Evolutionary conservation across 2,329 filamentous ascomycete genomes (phyloP), one percentile per base, ranked within the genome.

Genomic region (Alternaria incomplexa): DNA sequence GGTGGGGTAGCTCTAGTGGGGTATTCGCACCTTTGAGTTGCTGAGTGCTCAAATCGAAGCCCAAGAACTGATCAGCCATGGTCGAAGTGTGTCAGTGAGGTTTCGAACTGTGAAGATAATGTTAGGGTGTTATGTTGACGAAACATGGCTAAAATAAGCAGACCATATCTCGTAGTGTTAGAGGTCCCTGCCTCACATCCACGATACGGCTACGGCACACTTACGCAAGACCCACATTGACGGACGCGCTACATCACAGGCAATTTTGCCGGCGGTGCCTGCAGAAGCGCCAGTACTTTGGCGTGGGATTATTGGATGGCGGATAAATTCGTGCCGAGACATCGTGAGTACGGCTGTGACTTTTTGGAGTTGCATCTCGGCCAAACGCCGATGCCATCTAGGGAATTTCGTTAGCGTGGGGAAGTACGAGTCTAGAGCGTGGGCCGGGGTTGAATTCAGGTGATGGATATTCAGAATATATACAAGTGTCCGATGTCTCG

Each of bases 21-120:
- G 69, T 54, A 67, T 56, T 76, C 68, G 80, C 61, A 89, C 93
- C 94, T 87, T 99, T 98, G 61, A 98, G 87, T 80, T 98, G 95
- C 81, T 98, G 96, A 61, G 96, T 98, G 46, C 94, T 97, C 63
- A 98, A 90, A 82, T 99, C 96, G 80, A 98, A 94, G 64, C 96
- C 96, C 75, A 97, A 85, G 78, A 97, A 97, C 64, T 97, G 84
- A 53, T 79, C 74, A 75, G 74, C 75, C 77, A 79, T 79, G 54
- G 60, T 77, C 71, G 55, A 57, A 25, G 44, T 59, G n/a, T 52
- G 36, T 56, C 44, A 20, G 26, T 43, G 15, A 22, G 11, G 46
- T 61, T 46, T 51, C 52, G 30, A 20, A 25, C 55, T 51, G 52
- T 25, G 23, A 25, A 45, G 45, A 2, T 45, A 51, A 44, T 22